phyloP scores from a whole-genome alignment of 306 rosid species.

The Mimosa bimucronata region DNA sequence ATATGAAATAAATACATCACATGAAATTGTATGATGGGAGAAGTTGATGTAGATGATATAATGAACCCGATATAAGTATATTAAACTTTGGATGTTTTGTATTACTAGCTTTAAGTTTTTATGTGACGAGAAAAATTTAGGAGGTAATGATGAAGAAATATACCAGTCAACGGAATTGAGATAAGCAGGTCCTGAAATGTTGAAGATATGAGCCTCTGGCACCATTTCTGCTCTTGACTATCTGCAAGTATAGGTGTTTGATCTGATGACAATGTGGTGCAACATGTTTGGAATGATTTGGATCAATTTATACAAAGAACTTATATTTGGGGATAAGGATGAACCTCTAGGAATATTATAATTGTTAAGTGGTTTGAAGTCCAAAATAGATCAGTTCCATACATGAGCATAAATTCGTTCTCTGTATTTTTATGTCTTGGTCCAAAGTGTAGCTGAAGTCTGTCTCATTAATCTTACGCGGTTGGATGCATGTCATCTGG shows the following conservation, averaged over 20 bases:
- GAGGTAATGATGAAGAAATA: not conserved
- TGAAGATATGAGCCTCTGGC: not conserved
- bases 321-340: not conserved
- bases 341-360: not conserved
- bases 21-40: no score
- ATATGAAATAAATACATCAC: no score
- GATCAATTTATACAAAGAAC: not conserved
- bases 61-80: no score
- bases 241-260: not conserved
- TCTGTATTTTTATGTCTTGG: not conserved
- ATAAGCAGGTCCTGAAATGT: slow-evolving; percentile 1
- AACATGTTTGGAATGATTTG: not conserved
- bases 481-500: not conserved
- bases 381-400: no score
- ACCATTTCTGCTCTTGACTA: not conserved
- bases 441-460: not conserved
- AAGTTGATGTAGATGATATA: no score
- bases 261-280: not conserved
- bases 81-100: no score
- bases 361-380: no score
- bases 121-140: not conserved
- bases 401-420: no score
- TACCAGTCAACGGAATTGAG: slow-evolving; percentile 35
- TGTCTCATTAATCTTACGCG: not conserved
- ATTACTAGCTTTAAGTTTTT: no score